Evolutionary conservation across 768 basidiomycete genomes (phyloP).

Genomic region (Stropharia rugosoannulata): DNA sequence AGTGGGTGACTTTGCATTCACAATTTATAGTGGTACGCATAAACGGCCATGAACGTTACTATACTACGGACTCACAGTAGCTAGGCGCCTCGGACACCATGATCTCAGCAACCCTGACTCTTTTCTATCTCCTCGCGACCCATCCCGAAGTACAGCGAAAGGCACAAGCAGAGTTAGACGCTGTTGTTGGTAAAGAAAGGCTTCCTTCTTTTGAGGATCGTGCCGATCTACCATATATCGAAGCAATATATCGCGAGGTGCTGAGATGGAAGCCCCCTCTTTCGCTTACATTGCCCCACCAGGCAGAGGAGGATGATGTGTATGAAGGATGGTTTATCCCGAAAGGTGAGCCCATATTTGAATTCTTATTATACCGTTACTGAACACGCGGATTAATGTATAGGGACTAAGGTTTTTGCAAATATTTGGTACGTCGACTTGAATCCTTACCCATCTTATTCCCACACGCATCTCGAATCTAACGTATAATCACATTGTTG

Average conservation of each 20-base stretch:
- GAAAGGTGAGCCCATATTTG: slow-evolving; percentile 3
- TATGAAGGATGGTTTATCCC: slow-evolving; percentile 22
- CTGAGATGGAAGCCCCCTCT: slow-evolving; percentile 11
- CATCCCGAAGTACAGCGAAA: slow-evolving; percentile 27
- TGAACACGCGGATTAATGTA: too few relatives aligned
- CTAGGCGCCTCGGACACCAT: neutral
- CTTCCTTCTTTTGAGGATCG: slow-evolving; percentile 26
- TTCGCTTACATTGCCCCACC: slow-evolving; percentile 18
- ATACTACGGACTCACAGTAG: neutral
- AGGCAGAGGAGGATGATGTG: slow-evolving; percentile 20
- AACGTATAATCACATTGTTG: neutral
- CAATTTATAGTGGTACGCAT: slow-evolving; percentile 12
- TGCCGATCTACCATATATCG: slow-evolving; percentile 22
- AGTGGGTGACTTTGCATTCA: slow-evolving; percentile 11
- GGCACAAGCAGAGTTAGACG: slow-evolving; percentile 32
- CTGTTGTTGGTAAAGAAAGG: slow-evolving; percentile 25
- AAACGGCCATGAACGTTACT: neutral
- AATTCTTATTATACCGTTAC: too few relatives aligned
- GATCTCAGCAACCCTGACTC: slow-evolving; percentile 11
- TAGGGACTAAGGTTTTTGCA: neutral
- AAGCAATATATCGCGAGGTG: slow-evolving; percentile 13
- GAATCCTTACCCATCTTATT: too few relatives aligned
- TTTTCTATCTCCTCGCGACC: slow-evolving; percentile 26
- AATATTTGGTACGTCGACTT: neutral
- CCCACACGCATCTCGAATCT: too few relatives aligned